phyloP scores from a whole-genome alignment of 805 yeast species.

The Yamadazyma phyllophila region DNA sequence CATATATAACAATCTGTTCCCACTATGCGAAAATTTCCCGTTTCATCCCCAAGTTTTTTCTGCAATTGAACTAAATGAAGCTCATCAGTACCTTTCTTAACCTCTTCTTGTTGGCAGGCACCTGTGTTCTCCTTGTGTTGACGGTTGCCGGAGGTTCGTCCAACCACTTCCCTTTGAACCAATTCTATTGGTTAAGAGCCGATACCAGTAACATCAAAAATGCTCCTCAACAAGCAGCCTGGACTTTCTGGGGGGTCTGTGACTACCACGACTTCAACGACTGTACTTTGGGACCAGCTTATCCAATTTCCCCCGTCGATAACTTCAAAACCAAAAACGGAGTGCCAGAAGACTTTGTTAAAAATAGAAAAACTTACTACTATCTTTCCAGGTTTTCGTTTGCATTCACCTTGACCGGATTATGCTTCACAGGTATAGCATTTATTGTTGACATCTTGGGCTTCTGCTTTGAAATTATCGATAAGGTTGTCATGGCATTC shows the following conservation, averaged over 20 bases:
- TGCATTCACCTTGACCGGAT: conserved; percentile 58
- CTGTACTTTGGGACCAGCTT: conserved; percentile 64
- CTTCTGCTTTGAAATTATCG: conserved; percentile 54
- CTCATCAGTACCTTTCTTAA: conserved; percentile 31
- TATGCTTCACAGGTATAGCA: conserved; percentile 62
- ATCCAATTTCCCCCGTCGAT: conserved; percentile 77
- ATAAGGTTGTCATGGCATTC: conserved; percentile 53
- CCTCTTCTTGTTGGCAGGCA: conserved; percentile 40
- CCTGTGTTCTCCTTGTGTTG: conserved; percentile 48
- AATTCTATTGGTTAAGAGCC: conserved; percentile 79
- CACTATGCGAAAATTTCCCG: conserved; percentile 1
- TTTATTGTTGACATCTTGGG: conserved; percentile 55
- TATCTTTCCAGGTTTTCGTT: conserved; percentile 67
- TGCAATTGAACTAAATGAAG: conserved; percentile 24
- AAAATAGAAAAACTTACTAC: conserved; percentile 55
- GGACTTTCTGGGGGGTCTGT: conserved; percentile 82
- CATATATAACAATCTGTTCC: conserved; percentile 6
- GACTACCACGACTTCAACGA: conserved; percentile 54
- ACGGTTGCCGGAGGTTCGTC: conserved; percentile 66
- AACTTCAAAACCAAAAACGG: conserved; percentile 57
- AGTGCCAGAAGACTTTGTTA: conserved; percentile 54
- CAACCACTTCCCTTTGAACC: conserved; percentile 55
- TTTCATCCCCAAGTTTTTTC: not conserved
- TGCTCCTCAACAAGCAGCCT: conserved; percentile 56
- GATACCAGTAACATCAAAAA: conserved; percentile 57